Conservation (phyloP, 345 rosid species). For the Acer saccharum region DNA sequence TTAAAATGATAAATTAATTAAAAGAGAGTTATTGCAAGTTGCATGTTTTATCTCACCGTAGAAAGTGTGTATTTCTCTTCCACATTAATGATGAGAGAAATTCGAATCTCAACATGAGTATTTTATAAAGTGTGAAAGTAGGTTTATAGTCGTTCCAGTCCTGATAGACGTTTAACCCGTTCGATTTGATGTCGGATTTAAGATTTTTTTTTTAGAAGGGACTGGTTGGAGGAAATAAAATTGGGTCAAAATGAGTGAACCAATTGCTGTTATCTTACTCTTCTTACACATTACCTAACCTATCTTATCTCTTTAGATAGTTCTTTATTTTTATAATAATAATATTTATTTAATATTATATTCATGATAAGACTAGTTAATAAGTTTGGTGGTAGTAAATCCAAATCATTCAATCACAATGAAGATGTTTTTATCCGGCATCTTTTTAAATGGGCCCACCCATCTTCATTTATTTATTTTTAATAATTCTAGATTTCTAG, state of each 20-base stretch:
- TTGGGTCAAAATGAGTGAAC: conserved; percentile 30
- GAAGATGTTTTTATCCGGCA: neutral
- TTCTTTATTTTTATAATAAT: neutral
- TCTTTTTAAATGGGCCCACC: neutral
- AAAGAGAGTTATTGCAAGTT: no score
- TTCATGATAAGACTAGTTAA: neutral
- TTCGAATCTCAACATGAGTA: no score
- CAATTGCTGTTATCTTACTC: conserved; percentile 22
- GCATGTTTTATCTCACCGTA: no score
- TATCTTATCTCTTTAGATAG: conserved; percentile 31
- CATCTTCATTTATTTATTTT: neutral
- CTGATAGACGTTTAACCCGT: no score
- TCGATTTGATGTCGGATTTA: no score
- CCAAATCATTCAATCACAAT: neutral
- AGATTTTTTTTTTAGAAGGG: no score
- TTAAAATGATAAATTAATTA: no score
- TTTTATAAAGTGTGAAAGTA: no score
- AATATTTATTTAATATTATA: neutral
- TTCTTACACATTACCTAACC: conserved; percentile 17
- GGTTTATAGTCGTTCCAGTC: no score
- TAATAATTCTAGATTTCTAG: neutral
- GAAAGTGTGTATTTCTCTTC: no score
- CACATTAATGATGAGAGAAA: no score
- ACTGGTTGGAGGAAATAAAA: neutral
- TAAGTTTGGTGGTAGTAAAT: conserved; percentile 1